Conservation (phyloP, 495 filamentous ascomycete genomes). For the Trichoderma reesei region DNA sequence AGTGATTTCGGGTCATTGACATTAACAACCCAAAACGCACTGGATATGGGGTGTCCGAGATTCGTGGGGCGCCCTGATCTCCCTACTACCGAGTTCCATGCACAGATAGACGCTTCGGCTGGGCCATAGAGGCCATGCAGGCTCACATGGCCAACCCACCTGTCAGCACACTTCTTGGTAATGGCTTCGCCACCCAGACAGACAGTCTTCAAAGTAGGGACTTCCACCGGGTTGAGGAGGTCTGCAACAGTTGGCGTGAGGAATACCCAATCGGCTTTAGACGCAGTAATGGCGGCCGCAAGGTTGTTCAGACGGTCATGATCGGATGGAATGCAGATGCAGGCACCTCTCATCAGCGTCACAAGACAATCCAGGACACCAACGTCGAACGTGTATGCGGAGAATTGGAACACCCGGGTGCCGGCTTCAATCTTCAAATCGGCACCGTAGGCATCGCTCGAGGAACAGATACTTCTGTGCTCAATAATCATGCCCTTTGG, state of each 20-base stretch:
- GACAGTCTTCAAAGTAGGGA: slow-evolving; percentile 20
- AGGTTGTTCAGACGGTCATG: not conserved
- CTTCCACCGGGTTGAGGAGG: slow-evolving; percentile 14
- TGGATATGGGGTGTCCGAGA: slow-evolving; percentile 17
- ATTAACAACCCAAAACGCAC: slow-evolving; percentile 32
- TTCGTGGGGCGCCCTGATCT: slow-evolving; percentile 19
- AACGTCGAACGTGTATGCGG: slow-evolving; percentile 1
- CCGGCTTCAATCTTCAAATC: not conserved
- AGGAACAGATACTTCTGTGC: not conserved
- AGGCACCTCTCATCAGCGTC: not conserved
- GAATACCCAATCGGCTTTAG: slow-evolving; percentile 9
- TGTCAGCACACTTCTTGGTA: slow-evolving; percentile 15
- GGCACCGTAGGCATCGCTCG: not conserved
- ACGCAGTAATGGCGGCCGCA: slow-evolving; percentile 12
- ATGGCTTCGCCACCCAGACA: slow-evolving; percentile 26
- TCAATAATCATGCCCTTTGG: not conserved
- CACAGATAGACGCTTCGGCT: slow-evolving; percentile 30
- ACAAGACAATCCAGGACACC: not conserved
- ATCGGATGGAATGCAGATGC: not conserved
- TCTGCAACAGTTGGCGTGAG: slow-evolving; percentile 10
- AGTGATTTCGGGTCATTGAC: slow-evolving; percentile 31
- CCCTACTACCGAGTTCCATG: slow-evolving; percentile 13
- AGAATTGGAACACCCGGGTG: not conserved
- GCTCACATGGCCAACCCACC: slow-evolving; percentile 11
- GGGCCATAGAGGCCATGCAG: slow-evolving; percentile 24